phyloP scores from a whole-genome alignment of 1,284 basidiomycete genomes.

The Takashimella tepidaria region DNA sequence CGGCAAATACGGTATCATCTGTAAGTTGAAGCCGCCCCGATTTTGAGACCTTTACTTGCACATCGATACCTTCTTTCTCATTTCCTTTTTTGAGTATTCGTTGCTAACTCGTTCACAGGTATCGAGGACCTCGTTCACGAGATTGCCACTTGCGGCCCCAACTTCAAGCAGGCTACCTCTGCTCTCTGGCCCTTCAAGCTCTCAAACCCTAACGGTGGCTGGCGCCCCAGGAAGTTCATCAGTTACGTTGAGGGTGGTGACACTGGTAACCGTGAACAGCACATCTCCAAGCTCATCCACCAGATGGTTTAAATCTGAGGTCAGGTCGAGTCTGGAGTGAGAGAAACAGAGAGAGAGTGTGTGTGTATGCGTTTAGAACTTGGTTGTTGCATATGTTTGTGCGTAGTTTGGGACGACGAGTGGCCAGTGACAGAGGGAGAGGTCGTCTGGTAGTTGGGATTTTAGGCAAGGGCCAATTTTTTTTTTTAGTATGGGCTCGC shows the following conservation, averaged over 20 bases:
- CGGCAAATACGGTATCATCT: slow-evolving; percentile 94
- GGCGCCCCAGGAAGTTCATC: slow-evolving; percentile 95
- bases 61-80: not conserved
- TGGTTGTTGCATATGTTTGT: not conserved
- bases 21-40: too few relatives aligned
- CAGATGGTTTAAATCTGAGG: slow-evolving; percentile 90
- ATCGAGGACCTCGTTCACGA: slow-evolving; percentile 98
- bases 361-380: too few relatives aligned
- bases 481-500: too few relatives aligned
- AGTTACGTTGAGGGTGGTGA: slow-evolving; percentile 92
- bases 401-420: not conserved
- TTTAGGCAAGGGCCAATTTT: too few relatives aligned
- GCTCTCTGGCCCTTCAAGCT: slow-evolving; percentile 99
- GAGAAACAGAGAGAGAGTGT: too few relatives aligned
- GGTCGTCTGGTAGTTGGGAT: slow-evolving; percentile 14
- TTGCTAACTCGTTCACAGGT: slow-evolving; percentile 22
- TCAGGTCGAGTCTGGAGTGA: too few relatives aligned
- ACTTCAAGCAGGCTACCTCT: slow-evolving; percentile 97
- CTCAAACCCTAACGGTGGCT: slow-evolving; percentile 97
- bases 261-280: slow-evolving; percentile 83
- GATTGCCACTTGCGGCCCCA: slow-evolving; percentile 89
- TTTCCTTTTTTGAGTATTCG: too few relatives aligned
- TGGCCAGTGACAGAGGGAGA: slow-evolving; percentile 8
- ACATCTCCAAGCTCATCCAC: slow-evolving; percentile 95
- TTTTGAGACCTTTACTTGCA: too few relatives aligned